Evolutionary conservation across 2,329 filamentous ascomycete species (phyloP), one percentile per base, ranked within the genome.

Genomic region (Fusarium torulosum): DNA sequence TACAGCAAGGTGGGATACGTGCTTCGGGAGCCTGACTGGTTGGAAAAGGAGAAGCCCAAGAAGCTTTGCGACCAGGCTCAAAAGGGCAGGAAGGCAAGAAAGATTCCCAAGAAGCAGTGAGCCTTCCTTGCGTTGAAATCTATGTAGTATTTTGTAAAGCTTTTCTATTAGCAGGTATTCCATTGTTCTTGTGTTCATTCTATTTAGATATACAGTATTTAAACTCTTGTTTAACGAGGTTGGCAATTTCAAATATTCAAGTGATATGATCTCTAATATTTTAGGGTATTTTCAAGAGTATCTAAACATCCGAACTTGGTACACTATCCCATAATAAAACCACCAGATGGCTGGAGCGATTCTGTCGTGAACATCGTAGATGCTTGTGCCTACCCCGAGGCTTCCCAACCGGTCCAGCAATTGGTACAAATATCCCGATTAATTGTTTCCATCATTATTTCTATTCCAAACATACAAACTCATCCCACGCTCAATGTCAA

Each of bases 1-100:
- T 98, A 98, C 80, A 87, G 88, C 65, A 87, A 88, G 79, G 91
- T 96, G 6, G 96, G 96, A 5, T 87, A 85, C 76, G 87, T 98
- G 15, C 84, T 88, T 77, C 83, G 88, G 62, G 84, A 87, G 59
- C 82, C 81, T 23, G 83, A 79, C 21, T 90, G 89, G 82, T 83
- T 90, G 75, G 84, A 90, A 74, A 87, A 86, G 71, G 81, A 84
- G 79, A 87, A 87, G 7, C 82, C 82, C 74, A 86, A 86, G 75
- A 80, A 84, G 77, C 80, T 97, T 71, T 97, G 94, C 80, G 86
- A 88, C 72, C 79, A 82, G 70, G 94, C 93, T 41, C 83, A 87
- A 75, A 88, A 90, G 69, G 78, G 79, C 3, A 78, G 88, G 67
- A 79, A 79, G 53, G 83, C 80, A 76, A 83, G 87, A 77, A 85